phyloP scores from a whole-genome alignment of 495 filamentous ascomycete species.

The Xylaria flabelliformis region DNA sequence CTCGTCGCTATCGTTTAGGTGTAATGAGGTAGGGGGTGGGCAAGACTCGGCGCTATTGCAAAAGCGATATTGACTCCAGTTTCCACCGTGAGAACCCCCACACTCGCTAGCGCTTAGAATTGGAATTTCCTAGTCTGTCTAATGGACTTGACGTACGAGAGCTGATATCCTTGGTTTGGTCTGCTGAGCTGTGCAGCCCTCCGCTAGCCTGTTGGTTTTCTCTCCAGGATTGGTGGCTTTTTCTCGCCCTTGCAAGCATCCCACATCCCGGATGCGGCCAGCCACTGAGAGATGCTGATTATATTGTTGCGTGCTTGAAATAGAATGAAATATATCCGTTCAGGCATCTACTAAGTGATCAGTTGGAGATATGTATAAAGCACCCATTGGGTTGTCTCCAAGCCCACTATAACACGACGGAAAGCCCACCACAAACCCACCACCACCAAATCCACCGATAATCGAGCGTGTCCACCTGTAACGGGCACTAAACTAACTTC shows the following conservation, averaged over 20 bases:
- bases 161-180: neutral
- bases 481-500: conserved; percentile 21
- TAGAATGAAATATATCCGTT: neutral
- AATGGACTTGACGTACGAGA: neutral
- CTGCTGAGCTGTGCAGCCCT: neutral
- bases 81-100: neutral
- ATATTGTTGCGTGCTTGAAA: neutral
- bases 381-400: neutral
- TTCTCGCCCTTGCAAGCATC: neutral
- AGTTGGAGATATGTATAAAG: neutral
- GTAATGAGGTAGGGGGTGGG: neutral
- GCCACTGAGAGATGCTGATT: neutral
- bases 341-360: neutral
- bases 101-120: neutral
- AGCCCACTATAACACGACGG: neutral
- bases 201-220: neutral
- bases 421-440: neutral
- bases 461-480: conserved; percentile 6
- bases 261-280: neutral
- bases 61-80: neutral
- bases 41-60: neutral
- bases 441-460: neutral
- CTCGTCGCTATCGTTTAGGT: neutral
- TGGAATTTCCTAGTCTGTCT: neutral
- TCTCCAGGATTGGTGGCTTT: neutral